Conservation (phyloP, 805 yeast species). For the Yamadazyma phyllophila region DNA sequence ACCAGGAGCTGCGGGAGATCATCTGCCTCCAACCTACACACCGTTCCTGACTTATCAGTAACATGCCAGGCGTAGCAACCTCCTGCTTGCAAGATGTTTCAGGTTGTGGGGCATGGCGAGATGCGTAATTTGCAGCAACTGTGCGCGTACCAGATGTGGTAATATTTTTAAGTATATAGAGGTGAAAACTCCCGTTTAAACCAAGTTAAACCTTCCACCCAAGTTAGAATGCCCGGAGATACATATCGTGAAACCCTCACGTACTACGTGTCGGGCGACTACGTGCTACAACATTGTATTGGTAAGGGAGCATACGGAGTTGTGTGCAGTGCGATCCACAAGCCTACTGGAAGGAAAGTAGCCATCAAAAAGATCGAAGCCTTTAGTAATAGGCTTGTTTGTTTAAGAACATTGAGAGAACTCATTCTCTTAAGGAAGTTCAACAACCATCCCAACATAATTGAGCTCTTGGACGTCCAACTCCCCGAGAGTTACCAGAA, state of each 20-base stretch:
- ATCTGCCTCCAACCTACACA: no score
- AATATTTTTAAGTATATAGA: background rate
- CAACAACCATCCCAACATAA: slow-evolving; percentile 66
- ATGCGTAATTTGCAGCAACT: slow-evolving; percentile 1
- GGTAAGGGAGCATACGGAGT: slow-evolving; percentile 87
- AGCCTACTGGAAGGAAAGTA: slow-evolving; percentile 58
- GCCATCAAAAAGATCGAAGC: slow-evolving; percentile 80
- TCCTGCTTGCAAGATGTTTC: slow-evolving; percentile 1
- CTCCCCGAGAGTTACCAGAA: slow-evolving; percentile 56
- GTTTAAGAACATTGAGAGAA: slow-evolving; percentile 70
- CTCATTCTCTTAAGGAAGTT: slow-evolving; percentile 63
- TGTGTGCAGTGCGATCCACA: slow-evolving; percentile 67
- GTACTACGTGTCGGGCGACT: slow-evolving; percentile 63
- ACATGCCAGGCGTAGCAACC: no score
- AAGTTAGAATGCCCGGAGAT: background rate
- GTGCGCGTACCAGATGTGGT: slow-evolving; percentile 6
- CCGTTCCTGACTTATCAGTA: no score
- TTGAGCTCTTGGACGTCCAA: slow-evolving; percentile 63
- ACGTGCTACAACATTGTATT: slow-evolving; percentile 55
- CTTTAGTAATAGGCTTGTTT: slow-evolving; percentile 60
- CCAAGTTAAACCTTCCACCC: background rate
- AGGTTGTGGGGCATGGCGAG: background rate
- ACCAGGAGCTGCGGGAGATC: no score
- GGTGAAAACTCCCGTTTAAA: background rate
- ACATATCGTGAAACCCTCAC: slow-evolving; percentile 15